A percentile compares a stretch with the other conserved stretches of the same genome.
These are phyloP conservation scores for Oehlia diaphana DNA, from an alignment of 192 early-diverging fungal species.

Conservation along the genomic window DNA sequence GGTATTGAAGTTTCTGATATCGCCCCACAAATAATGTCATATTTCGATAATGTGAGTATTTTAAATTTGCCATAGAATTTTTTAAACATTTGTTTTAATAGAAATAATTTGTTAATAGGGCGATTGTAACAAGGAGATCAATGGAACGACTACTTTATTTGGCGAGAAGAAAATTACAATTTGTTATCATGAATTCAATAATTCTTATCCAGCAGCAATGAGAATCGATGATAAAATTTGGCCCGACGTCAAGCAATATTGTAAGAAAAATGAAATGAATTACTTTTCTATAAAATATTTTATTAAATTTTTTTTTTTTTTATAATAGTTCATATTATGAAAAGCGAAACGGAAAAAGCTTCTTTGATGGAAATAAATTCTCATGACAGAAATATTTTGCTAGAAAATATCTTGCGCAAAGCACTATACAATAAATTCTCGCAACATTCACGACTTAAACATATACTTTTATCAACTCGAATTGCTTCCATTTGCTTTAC, in stretches of 20 bases:
- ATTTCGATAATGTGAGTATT: not conserved
- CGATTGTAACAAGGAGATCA: not conserved
- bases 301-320: too few relatives aligned
- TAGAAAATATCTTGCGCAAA: not conserved
- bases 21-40: not conserved
- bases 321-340: not conserved
- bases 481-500: not conserved
- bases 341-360: not conserved
- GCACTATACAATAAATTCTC: not conserved
- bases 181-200: not conserved
- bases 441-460: not conserved
- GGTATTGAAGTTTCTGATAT: not conserved
- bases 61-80: too few relatives aligned
- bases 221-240: not conserved
- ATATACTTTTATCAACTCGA: not conserved
- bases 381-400: not conserved
- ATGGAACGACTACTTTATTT: not conserved
- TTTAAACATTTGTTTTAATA: not conserved
- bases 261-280: not conserved
- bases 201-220: not conserved
- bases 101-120: not conserved
- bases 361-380: not conserved
- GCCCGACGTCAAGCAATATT: not conserved
- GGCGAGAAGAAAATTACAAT: not conserved
- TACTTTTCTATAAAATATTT: not conserved